These are phyloP conservation scores for Paraconiothyrium sp. DNA, from an alignment of 2,329 filamentous ascomycete species.

Conservation along the genomic window DNA sequence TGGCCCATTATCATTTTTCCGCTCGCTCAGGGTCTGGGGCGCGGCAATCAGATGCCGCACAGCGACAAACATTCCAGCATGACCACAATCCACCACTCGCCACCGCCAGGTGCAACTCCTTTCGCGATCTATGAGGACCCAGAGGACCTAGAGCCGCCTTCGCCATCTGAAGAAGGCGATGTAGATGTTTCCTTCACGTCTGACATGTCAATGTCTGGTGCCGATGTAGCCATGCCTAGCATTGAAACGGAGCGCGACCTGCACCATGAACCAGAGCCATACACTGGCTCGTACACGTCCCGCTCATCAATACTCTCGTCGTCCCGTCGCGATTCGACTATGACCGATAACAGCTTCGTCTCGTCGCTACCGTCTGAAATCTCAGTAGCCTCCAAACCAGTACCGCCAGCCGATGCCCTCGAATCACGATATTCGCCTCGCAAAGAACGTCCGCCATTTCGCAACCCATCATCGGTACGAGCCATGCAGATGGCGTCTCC, in stretches of 20 bases:
- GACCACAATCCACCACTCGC: conserved; percentile 44
- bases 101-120: conserved; percentile 41
- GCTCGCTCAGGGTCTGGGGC: conserved; percentile 2
- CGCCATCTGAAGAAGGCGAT: conserved; percentile 43
- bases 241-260: conserved; percentile 40
- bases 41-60: conserved; percentile 21
- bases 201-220: conserved; percentile 37
- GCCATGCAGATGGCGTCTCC: conserved; percentile 77
- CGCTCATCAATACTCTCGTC: conserved; percentile 29
- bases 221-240: conserved; percentile 41
- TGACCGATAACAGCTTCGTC: conserved; percentile 45
- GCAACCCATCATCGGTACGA: conserved; percentile 74
- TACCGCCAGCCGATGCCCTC: conserved; percentile 35
- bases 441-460: conserved; percentile 70
- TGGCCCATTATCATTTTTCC: conserved; percentile 1
- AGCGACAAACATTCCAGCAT: conserved; percentile 33
- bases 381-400: conserved; percentile 44
- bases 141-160: conserved; percentile 41
- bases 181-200: conserved; percentile 45
- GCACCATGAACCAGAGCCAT: conserved; percentile 38
- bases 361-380: conserved; percentile 51
- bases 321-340: conserved; percentile 38
- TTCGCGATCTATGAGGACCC: conserved; percentile 48
- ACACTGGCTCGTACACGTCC: conserved; percentile 46
- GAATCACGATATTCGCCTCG: conserved; percentile 63